Conservation (phyloP, 495 filamentous ascomycete genomes). For the Podospora fimiseda region DNA sequence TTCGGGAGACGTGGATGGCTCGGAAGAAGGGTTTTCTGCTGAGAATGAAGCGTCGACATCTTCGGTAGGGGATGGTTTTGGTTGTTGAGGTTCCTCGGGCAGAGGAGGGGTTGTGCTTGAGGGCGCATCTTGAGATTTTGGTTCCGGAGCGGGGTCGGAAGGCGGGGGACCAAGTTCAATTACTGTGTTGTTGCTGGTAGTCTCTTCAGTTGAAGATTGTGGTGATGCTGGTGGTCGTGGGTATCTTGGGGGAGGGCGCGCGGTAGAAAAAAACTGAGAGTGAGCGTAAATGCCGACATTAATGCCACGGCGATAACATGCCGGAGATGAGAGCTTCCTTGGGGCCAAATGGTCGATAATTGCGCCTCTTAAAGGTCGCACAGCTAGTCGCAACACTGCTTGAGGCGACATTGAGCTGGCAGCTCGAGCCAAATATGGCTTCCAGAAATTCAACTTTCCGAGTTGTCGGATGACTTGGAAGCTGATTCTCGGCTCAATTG, state of each 20-base stretch:
- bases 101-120: background rate
- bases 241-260: constrained; percentile 12
- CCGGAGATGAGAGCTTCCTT: constrained; percentile 1
- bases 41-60: background rate
- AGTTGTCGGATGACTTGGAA: background rate
- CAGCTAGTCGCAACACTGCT: constrained; percentile 24
- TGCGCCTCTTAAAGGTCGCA: constrained; percentile 18
- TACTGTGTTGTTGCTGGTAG: background rate
- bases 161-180: background rate
- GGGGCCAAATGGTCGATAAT: constrained; percentile 16
- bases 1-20: background rate
- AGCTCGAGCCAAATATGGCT: constrained; percentile 11
- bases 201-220: background rate
- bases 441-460: background rate
- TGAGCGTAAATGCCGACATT: background rate
- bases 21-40: no score
- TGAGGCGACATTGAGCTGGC: constrained; percentile 25
- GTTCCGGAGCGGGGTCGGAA: background rate
- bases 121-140: background rate
- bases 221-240: constrained; percentile 1
- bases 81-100: background rate
- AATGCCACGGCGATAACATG: constrained; percentile 14
- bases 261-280: constrained; percentile 14
- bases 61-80: background rate
- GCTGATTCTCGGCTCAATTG: background rate